Evolutionary conservation across 2,329 filamentous ascomycete species (phyloP).

Genomic region (Aspergillus viridinutans): DNA sequence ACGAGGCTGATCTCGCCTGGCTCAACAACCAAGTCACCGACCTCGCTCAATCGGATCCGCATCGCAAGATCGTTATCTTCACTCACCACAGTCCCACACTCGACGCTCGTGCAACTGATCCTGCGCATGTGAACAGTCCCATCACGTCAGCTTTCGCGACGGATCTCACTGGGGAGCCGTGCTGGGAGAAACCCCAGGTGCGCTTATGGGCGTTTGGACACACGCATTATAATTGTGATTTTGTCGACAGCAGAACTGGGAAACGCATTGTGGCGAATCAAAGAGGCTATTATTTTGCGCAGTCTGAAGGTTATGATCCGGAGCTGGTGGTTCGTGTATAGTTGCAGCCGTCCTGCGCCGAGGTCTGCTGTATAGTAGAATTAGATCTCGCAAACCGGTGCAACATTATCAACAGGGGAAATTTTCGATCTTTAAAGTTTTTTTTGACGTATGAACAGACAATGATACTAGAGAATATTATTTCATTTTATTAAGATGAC

Average conservation of each 20-base stretch:
- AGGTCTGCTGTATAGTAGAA: no score
- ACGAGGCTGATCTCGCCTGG: slow-evolving; percentile 35
- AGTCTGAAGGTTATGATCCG: slow-evolving; percentile 33
- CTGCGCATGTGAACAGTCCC: slow-evolving; percentile 27
- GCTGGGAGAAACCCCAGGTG: slow-evolving; percentile 38
- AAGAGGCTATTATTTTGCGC: slow-evolving; percentile 39
- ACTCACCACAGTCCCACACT: slow-evolving; percentile 37
- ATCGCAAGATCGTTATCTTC: slow-evolving; percentile 35
- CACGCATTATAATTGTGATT: slow-evolving; percentile 46
- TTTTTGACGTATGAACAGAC: not conserved
- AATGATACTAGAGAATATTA: not conserved
- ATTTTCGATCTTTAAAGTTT: not conserved
- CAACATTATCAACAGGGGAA: not conserved
- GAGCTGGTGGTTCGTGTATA: slow-evolving; percentile 22
- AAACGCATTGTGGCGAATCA: slow-evolving; percentile 41
- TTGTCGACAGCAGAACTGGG: slow-evolving; percentile 24
- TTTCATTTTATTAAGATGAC: not conserved
- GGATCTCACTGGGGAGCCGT: slow-evolving; percentile 36
- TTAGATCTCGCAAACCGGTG: not conserved
- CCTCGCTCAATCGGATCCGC: slow-evolving; percentile 26
- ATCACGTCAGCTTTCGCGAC: slow-evolving; percentile 41
- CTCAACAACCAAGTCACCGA: slow-evolving; percentile 35
- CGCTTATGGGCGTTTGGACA: slow-evolving; percentile 48
- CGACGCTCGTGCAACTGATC: slow-evolving; percentile 25
- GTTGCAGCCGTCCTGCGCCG: not conserved